Base-by-base conservation (phyloP, 331 rosid genomes). In the Ulmus americana region DNA sequence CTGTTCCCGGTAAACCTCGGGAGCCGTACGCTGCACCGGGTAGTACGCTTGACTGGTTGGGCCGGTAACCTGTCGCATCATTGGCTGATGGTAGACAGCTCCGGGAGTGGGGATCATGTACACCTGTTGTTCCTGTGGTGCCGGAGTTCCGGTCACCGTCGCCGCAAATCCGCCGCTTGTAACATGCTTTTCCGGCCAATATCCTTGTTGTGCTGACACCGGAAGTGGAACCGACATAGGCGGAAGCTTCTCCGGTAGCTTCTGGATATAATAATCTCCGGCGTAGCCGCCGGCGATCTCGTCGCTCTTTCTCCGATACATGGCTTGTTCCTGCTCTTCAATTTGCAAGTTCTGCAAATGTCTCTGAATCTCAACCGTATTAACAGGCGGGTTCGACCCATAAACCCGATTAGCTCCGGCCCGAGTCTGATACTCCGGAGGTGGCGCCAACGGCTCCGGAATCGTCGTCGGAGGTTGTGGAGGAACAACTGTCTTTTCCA, bases 1-100 rank as follows among this genome's bases (percentile, higher is more conserved):
- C 55, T 79, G 80, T 1, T 91, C 96, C 44, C 95, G 91, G 83
- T 86, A 86, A 45, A 43, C 72, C 5, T 91, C 96, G 0, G 90
- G 59, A 22, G 68, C 47, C 87, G 83, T 79, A 18, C 90, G 80
- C 53, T 50, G 96, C 73, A 88, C 75, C 1, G 84, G 63, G 79
- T 85, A 87, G 77, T 79, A 90, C 0, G 87, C 97, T 69, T 90
- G 97, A 39, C 63, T 62, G 9, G 53, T 66, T 22, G 75, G 84
- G 7, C 67, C 71, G 47, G 70, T 52, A 3, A 72, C 81, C 2
- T 74, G 81, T 55, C 91, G 87, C 60, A 76, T 59, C 73, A 78
- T 70, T 20, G 81, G 85, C 5, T 87, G 76, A 11, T 82, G 96
- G 43, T 85, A 88, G 62, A 71, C 76, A n/a, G 76, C 45, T 6